phyloP scores from a whole-genome alignment of 768 basidiomycete genomes.

The Coprinopsis sp. region DNA sequence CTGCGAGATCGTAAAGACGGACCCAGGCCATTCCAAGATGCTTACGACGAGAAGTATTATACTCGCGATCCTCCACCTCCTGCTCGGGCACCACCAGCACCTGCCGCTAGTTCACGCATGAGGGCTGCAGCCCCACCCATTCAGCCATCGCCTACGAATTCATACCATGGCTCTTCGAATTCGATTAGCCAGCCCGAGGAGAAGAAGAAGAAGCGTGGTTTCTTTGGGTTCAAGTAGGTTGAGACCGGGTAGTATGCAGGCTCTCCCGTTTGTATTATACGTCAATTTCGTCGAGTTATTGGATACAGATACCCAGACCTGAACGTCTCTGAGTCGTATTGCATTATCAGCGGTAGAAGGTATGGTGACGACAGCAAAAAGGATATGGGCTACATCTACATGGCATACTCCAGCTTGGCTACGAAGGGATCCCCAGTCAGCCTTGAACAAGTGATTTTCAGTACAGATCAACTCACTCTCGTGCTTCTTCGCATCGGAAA shows the following conservation, averaged over 20 bases:
- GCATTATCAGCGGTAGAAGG: too few species aligned
- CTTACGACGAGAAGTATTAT: slow-evolving; percentile 77
- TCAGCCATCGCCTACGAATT: slow-evolving; percentile 51
- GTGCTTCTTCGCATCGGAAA: slow-evolving; percentile 96
- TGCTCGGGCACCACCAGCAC: slow-evolving; percentile 33
- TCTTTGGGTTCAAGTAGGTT: slow-evolving; percentile 56
- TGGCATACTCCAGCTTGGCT: slow-evolving; percentile 55
- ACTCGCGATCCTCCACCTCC: slow-evolving; percentile 59
- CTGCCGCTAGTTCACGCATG: slow-evolving; percentile 29
- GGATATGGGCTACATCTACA: slow-evolving; percentile 21
- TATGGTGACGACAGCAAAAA: background rate
- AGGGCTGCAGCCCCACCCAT: slow-evolving; percentile 31
- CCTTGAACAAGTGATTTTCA: slow-evolving; percentile 4
- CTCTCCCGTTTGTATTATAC: background rate
- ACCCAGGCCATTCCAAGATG: slow-evolving; percentile 59
- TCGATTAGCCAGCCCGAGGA: slow-evolving; percentile 42
- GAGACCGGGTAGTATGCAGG: background rate
- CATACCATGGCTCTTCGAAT: slow-evolving; percentile 41
- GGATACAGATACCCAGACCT: background rate
- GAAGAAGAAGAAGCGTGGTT: slow-evolving; percentile 74
- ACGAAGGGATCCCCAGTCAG: slow-evolving; percentile 5
- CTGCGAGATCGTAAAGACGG: slow-evolving; percentile 44
- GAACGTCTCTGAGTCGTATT: background rate
- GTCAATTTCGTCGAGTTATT: background rate
- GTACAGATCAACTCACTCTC: slow-evolving; percentile 60